Base-by-base conservation (phyloP, 2,329 filamentous ascomycete species). In the Paramyrothecium roridum region DNA sequence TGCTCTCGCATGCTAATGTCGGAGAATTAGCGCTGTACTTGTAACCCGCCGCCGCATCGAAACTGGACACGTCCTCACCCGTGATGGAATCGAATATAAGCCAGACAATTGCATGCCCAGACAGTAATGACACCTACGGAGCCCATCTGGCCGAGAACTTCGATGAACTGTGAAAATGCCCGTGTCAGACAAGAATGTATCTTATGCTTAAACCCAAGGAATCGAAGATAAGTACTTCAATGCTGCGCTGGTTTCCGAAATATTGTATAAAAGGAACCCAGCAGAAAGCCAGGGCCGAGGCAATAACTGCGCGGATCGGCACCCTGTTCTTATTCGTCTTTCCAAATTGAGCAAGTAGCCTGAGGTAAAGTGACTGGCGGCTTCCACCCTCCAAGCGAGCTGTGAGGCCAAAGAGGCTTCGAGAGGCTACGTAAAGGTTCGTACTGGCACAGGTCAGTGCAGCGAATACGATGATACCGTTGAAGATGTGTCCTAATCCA, bases 211-310 rank as follows among this genome's bases (percentile, higher is more conserved):
- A 12, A 12, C 46, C 3, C 26, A 49, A 43, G 7, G 16, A 21
- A 33, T 26, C 26, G 40, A 23, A 7, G 49, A 49, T 49, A 34
- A 33, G 43, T 21, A 53, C 45, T 17, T 37, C 50, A 48, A 49
- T 50, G 19, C 22, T 33, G 17, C 21, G 26, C 12, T 46, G 51
- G 0, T 50, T 58, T 8, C 30, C 53, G 4, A 48, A 21, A 13
- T 76, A 64, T 50, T 73, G 70, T 20, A 76, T 55, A 49, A 76
- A 76, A 2, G 74, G 74, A 11, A 76, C 67, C 74, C 73, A 76
- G 53, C 66, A 63, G 52, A 76, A 75, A n/a, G 61, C 61, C 6
- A 73, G 50, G 2, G 71, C 67, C 2, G 74, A 75, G 20, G 74
- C 61, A 8, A 74, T 59, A 59, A 76, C 67, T 2, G 74, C 72